These are phyloP conservation scores for Stachybotrys elegans DNA, from an alignment of 2,329 filamentous ascomycete species.

Conservation along the genomic window DNA sequence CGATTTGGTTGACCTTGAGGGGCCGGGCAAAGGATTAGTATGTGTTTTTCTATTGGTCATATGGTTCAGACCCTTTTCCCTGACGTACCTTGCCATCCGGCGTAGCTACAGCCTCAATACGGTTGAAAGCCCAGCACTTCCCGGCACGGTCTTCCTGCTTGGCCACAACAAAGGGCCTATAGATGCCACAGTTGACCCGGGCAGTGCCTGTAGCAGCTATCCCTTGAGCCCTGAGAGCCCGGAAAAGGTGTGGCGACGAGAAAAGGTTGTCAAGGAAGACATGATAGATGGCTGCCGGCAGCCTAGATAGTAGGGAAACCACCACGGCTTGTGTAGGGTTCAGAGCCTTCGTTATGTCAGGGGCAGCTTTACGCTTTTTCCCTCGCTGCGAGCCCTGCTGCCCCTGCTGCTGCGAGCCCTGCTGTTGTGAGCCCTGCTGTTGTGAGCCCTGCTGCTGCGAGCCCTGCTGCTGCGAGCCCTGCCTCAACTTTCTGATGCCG, in stretches of 20 bases:
- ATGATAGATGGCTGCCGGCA: slow-evolving; percentile 9
- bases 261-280: slow-evolving; percentile 14
- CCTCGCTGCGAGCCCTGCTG: not conserved
- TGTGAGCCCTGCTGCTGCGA: too few relatives aligned
- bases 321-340: slow-evolving; percentile 9
- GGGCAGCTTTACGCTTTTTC: too few relatives aligned
- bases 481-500: too few relatives aligned
- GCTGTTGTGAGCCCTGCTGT: too few relatives aligned
- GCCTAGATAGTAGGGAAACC: slow-evolving; percentile 9
- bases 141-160: slow-evolving; percentile 4
- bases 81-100: not conserved
- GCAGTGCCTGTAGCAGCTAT: slow-evolving; percentile 9
- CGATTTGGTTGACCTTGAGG: slow-evolving; percentile 9
- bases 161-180: slow-evolving; percentile 1
- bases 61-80: too few relatives aligned
- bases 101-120: not conserved
- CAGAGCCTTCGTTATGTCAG: too few relatives aligned
- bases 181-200: slow-evolving; percentile 9
- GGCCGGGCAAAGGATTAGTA: slow-evolving; percentile 7
- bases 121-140: not conserved
- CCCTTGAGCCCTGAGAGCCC: slow-evolving; percentile 4
- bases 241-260: slow-evolving; percentile 6
- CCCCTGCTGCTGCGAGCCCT: not conserved
- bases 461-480: not conserved
- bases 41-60: not conserved